Conservation (phyloP, 1,284 basidiomycete genomes). For the Gomphus sp. region DNA sequence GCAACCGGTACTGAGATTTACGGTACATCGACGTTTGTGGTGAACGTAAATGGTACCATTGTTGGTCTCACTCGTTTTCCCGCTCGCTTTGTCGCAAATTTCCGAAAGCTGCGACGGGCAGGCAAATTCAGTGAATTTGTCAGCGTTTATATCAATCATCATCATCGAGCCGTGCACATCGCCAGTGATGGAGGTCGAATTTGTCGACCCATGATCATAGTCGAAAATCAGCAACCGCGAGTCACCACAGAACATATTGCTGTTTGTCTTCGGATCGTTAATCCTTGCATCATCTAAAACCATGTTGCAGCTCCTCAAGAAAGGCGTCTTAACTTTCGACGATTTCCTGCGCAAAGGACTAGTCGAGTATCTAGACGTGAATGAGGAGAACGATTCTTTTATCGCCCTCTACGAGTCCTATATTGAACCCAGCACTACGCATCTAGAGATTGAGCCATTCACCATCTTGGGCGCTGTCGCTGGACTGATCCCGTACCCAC, state of each 20-base stretch:
- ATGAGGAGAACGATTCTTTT: conserved; percentile 98
- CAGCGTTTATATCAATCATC: conserved; percentile 93
- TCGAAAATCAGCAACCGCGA: conserved; percentile 73
- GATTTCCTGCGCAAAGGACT: conserved; percentile 92
- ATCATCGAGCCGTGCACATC: conserved; percentile 93
- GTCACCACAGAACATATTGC: conserved; percentile 79
- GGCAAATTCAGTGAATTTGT: conserved; percentile 95
- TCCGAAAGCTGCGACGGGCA: conserved; percentile 87
- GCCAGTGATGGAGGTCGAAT: conserved; percentile 97
- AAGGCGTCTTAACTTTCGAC: conserved; percentile 78
- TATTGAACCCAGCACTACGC: conserved; percentile 78
- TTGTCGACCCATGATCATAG: conserved; percentile 97
- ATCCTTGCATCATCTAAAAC: not conserved
- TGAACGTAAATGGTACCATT: conserved; percentile 96
- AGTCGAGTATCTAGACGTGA: conserved; percentile 99
- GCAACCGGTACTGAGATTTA: conserved; percentile 97
- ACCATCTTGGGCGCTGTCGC: conserved; percentile 97
- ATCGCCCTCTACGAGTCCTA: conserved; percentile 93
- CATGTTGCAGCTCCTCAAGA: conserved; percentile 62
- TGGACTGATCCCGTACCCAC: conserved; percentile 97
- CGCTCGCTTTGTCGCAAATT: conserved; percentile 79
- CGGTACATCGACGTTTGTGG: conserved; percentile 83
- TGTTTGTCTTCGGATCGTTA: conserved; percentile 32
- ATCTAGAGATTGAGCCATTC: conserved; percentile 98
- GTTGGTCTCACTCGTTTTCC: conserved; percentile 90